These are phyloP conservation scores for Naganishia friedmannii DNA, from an alignment of 768 basidiomycete genomes.

Conservation along the genomic window DNA sequence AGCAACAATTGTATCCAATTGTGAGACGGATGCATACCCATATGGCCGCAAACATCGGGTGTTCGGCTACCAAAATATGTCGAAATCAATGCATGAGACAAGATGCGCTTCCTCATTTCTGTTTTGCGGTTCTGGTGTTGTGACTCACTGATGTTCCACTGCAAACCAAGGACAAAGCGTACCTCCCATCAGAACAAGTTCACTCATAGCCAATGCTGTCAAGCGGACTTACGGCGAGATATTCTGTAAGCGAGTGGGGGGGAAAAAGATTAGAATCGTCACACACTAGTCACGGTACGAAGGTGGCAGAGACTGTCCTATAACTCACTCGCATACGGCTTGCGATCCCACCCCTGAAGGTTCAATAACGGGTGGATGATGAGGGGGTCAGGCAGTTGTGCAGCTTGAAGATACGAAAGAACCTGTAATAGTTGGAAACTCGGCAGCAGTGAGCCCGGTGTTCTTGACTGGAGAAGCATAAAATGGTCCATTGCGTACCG, in stretches of 20 bases:
- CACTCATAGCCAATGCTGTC: neutral
- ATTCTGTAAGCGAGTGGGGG: neutral
- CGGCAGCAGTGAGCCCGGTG: neutral
- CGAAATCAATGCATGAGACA: neutral
- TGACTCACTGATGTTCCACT: conserved; percentile 8
- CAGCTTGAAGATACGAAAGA: conserved; percentile 50
- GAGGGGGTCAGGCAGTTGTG: conserved; percentile 46
- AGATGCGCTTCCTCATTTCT: neutral
- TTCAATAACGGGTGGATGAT: conserved; percentile 46
- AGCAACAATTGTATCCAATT: neutral
- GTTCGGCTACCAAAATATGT: conserved; percentile 30
- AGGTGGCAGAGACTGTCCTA: too few species aligned
- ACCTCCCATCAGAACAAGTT: neutral
- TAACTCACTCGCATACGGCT: conserved; percentile 46
- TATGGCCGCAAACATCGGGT: conserved; percentile 52
- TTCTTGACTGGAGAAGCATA: neutral
- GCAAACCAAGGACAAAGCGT: neutral
- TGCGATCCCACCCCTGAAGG: conserved; percentile 48
- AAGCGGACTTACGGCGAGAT: neutral
- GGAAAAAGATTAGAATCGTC: too few species aligned
- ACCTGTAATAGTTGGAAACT: conserved; percentile 9
- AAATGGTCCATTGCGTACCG: conserved; percentile 22
- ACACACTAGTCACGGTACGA: too few species aligned
- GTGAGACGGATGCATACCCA: conserved; percentile 33
- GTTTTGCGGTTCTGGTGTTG: neutral